phyloP scores from a whole-genome alignment of 345 rosid species.

The Raphanus raphanistrum region DNA sequence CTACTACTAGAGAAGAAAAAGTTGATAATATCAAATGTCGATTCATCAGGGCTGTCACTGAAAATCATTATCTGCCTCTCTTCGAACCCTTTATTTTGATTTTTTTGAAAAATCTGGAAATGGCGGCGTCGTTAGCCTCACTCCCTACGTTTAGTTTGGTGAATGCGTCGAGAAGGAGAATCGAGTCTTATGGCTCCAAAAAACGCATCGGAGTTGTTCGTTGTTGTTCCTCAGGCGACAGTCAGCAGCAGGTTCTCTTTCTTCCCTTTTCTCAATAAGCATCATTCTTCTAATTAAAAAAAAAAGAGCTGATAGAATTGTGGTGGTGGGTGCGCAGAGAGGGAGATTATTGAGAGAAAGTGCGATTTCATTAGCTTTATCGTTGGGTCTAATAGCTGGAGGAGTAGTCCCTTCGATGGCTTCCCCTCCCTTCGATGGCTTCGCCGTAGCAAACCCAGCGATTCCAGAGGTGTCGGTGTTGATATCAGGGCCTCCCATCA shows the following conservation, averaged over 20 bases:
- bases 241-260: constrained; percentile 46
- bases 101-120: background rate
- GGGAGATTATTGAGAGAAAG: constrained; percentile 61
- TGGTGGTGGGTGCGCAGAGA: constrained; percentile 41
- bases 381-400: constrained; percentile 62
- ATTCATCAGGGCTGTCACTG: background rate
- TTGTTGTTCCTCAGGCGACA: constrained; percentile 35
- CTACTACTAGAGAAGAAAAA: too few species aligned
- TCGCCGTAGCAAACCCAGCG: constrained; percentile 52
- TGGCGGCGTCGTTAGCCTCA: constrained; percentile 42
- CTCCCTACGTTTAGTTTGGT: constrained; percentile 39
- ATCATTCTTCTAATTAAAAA: too few species aligned
- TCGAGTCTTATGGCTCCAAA: constrained; percentile 32
- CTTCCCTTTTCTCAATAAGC: too few species aligned
- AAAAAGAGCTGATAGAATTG: too few species aligned
- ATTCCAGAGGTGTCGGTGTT: constrained; percentile 75
- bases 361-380: constrained; percentile 73
- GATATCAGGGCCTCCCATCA: constrained; percentile 95
- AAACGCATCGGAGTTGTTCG: constrained; percentile 39
- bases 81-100: too few species aligned
- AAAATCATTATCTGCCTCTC: background rate
- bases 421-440: constrained; percentile 44
- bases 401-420: constrained; percentile 50
- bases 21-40: background rate
- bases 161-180: constrained; percentile 35